Evolutionary conservation across 208 protist genomes (phyloP).

Genomic region (Crithidia sp.): DNA sequence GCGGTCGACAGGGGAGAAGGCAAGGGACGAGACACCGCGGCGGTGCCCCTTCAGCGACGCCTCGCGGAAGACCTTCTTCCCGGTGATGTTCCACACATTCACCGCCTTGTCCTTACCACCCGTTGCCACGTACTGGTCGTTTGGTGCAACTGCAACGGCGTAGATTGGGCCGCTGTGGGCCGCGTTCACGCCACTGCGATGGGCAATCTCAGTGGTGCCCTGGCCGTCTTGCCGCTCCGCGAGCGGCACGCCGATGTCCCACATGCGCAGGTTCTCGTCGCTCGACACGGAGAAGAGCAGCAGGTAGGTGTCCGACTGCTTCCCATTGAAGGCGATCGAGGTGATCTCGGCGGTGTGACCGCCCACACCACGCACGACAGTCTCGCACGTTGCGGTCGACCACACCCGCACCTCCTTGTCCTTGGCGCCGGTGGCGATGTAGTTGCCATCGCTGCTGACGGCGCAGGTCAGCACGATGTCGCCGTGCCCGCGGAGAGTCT

Average conservation of each 20-base stretch:
- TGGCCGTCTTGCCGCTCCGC: conserved; percentile 17
- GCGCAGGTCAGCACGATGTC: conserved; percentile 88
- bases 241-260: conserved; percentile 66
- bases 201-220: conserved; percentile 30
- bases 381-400: conserved; percentile 70
- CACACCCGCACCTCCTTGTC: conserved; percentile 88
- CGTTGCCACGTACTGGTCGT: conserved; percentile 91
- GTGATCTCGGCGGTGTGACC: conserved; percentile 88
- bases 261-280: conserved; percentile 87
- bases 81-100: conserved; percentile 79
- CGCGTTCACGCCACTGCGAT: conserved; percentile 71
- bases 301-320: conserved; percentile 64
- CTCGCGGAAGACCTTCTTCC: conserved; percentile 84
- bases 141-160: conserved; percentile 78
- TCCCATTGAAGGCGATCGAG: conserved; percentile 71
- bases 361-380: conserved; percentile 61
- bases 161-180: conserved; percentile 86
- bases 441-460: conserved; percentile 60
- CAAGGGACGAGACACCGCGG: conserved; percentile 73
- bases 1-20: conserved; percentile 85
- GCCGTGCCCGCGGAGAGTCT: conserved; percentile 73
- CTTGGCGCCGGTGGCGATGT: conserved; percentile 87
- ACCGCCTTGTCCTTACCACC: conserved; percentile 90
- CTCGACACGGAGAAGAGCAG: conserved; percentile 78
- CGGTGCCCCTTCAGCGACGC: conserved; percentile 84